Base-by-base conservation (phyloP, 2,329 filamentous ascomycete species). In the Scolecobasidium constrictum region DNA sequence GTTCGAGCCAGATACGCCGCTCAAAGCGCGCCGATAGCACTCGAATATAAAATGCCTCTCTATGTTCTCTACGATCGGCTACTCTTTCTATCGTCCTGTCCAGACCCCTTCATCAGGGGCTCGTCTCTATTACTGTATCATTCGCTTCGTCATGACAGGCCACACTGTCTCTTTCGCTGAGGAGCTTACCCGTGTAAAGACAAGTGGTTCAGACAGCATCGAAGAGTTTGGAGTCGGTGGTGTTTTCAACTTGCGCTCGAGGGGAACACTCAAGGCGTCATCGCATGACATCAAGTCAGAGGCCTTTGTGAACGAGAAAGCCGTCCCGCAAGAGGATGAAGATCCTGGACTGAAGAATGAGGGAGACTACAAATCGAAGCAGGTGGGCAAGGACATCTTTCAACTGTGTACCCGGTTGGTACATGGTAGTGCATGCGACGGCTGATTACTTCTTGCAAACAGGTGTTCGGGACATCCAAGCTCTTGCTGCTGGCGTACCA, bases 401-500 rank as follows among this genome's bases (percentile, higher is more conserved):
- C n/a, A n/a, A n/a, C n/a, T n/a, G n/a, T n/a, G n/a, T n/a, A n/a
- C n/a, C n/a, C n/a, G n/a, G n/a, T n/a, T n/a, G n/a, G n/a, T n/a
- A n/a, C n/a, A n/a, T n/a, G n/a, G n/a, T n/a, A n/a, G n/a, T 23
- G 13, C 2, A 28, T 21, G 9, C 18, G 18, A 9, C 11, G 18
- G 6, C n/a, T 23, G 12, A 21, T 34, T 16, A 40, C 12, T 11
- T 19, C 11, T 38, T 36, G 21, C 9, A 17, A 12, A 22, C 54
- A 58, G 48, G 48, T 51, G 4, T 64, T 63, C 50, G 51, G 47
- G 18, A 56, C 55, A 23, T 50, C 40, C 4, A 46, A 56, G 36
- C 48, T 59, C 21, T 40, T 56, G 16, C 54, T 73, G 70, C 66
- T 80, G 35, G 72, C 77, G 18, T 82, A 80, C 53, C 77, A 82